Evolutionary conservation across 257 asterid genomes (phyloP).

Genomic region (Asclepias syriaca): DNA sequence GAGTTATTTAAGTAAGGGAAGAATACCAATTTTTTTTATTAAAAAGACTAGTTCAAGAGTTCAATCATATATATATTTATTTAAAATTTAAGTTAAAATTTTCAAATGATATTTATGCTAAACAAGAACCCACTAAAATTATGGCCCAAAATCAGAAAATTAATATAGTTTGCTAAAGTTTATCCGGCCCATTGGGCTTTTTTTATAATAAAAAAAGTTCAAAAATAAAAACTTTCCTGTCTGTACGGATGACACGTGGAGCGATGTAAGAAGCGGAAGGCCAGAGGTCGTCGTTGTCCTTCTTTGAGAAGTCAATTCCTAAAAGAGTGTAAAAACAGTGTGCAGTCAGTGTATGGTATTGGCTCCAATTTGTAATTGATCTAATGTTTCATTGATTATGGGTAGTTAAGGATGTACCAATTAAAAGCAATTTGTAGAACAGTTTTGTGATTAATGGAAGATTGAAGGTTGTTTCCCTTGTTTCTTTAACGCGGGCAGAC

Average conservation of each 20-base stretch:
- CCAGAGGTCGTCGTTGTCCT: neutral
- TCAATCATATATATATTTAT: too few species aligned
- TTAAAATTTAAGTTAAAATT: too few species aligned
- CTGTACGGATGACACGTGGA: neutral
- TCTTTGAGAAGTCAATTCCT: neutral
- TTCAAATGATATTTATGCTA: too few species aligned
- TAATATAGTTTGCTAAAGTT: too few species aligned
- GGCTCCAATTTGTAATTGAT: neutral
- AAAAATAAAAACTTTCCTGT: neutral
- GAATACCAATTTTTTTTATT: too few species aligned
- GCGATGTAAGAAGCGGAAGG: neutral
- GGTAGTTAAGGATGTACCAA: neutral
- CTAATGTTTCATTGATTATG: neutral
- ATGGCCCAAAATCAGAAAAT: too few species aligned
- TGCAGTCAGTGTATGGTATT: neutral
- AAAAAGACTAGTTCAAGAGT: too few species aligned
- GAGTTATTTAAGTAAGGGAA: too few species aligned
- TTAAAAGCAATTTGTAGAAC: neutral
- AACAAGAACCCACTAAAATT: too few species aligned
- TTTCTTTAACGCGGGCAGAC: neutral
- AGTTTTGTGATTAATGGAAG: neutral
- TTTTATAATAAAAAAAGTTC: too few species aligned
- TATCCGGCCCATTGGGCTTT: neutral
- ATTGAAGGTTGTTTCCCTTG: neutral
- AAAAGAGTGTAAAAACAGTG: neutral